A percentile compares a stretch with the other conserved stretches of the same genome.
phyloP scores from a whole-genome alignment of 176 grass and related monocot species.

The Aegilops umbellulata region DNA sequence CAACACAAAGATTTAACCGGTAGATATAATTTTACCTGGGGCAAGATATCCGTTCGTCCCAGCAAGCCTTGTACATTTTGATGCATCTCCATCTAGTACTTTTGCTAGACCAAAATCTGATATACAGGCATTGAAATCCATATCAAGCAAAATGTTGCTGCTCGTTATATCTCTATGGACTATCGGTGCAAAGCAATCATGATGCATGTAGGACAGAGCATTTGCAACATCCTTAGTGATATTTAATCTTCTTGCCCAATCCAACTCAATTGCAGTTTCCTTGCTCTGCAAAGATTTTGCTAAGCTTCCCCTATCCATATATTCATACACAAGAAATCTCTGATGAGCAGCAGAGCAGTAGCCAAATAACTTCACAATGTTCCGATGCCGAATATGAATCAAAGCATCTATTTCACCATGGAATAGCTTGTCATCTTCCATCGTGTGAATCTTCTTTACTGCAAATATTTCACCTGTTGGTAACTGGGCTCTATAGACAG shows the following conservation, averaged over 20 bases:
- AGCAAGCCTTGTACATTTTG: conserved; percentile 9
- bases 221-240: neutral
- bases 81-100: neutral
- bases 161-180: conserved; percentile 10
- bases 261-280: neutral
- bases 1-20: neutral
- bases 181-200: neutral
- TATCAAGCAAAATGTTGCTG: neutral
- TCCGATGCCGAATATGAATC: neutral
- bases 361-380: conserved; percentile 13
- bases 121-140: neutral
- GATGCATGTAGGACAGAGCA: conserved; percentile 6
- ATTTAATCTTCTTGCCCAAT: conserved; percentile 13
- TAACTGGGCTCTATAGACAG: neutral
- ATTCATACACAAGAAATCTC: conserved; percentile 2
- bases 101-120: conserved; percentile 11
- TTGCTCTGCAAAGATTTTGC: neutral
- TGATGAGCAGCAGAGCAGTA: neutral
- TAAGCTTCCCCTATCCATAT: conserved; percentile 9
- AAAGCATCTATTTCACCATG: neutral
- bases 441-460: neutral
- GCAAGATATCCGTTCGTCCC: conserved; percentile 6
- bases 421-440: neutral
- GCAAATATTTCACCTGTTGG: conserved; percentile 4
- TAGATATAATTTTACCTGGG: neutral